These are phyloP conservation scores for Cordyceps cateniannulata DNA, from an alignment of 2,329 filamentous ascomycete genomes.

Conservation along the genomic window DNA sequence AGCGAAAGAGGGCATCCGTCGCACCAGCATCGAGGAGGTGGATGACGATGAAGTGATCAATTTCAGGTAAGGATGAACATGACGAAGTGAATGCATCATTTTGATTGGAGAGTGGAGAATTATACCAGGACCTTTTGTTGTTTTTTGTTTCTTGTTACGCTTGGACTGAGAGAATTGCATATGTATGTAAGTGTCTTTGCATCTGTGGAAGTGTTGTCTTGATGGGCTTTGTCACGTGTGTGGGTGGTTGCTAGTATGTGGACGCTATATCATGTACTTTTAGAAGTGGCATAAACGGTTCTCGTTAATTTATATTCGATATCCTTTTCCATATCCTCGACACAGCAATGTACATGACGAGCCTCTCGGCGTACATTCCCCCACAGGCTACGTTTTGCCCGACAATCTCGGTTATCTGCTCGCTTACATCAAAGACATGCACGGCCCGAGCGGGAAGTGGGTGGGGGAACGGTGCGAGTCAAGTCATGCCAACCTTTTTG, in stretches of 20 bases:
- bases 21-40: slow-evolving; percentile 55
- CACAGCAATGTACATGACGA: too few relatives aligned
- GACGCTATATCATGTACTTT: background rate
- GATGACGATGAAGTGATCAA: slow-evolving; percentile 41
- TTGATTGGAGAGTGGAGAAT: background rate
- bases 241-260: background rate
- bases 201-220: background rate
- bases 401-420: too few relatives aligned
- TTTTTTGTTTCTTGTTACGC: background rate
- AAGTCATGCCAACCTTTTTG: too few relatives aligned
- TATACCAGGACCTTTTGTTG: background rate
- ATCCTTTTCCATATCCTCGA: too few relatives aligned
- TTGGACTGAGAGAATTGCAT: background rate
- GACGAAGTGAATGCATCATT: background rate
- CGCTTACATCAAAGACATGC: too few relatives aligned
- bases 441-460: too few relatives aligned
- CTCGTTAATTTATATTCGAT: background rate
- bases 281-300: background rate
- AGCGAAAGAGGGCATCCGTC: slow-evolving; percentile 45
- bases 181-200: background rate
- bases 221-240: background rate
- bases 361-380: too few relatives aligned
- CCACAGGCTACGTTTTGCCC: too few relatives aligned
- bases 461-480: too few relatives aligned
- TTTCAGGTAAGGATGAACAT: background rate